Evolutionary conservation across 345 rosid genomes (phyloP), one percentile per base, ranked within the genome.

Genomic region (Melaleuca quinquenervia): DNA sequence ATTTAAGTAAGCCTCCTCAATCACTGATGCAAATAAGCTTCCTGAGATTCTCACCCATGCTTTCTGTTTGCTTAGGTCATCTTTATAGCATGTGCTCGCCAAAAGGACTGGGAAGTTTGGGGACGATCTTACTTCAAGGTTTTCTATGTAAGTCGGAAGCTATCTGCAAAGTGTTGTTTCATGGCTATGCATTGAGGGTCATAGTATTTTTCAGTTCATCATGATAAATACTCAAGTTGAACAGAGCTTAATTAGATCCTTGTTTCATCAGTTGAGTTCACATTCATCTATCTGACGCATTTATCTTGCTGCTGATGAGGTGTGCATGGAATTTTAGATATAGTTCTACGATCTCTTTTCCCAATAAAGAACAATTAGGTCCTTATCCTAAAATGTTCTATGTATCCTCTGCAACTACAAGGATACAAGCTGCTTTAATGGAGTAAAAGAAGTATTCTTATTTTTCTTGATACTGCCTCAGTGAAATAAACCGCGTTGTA

Each of bases 61-160:
- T 83, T 53, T 85, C 87, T 74, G 75, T 76, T 50, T 85, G 70
- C 70, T 7, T 84, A 95, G 98, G 93, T 90, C 56, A 85, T 92
- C 76, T 83, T 96, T 51, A 85, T 92, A 83, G 82, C 86, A 85
- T 92, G 92, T 83, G 86, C 78, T 5, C 84, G 88, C 70, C 94
- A 92, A 64, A 92, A 88, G 82, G 88, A 90, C 45, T 86, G 89
- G 91, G 87, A 90, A 80, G 88, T 91, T 83, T 83, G 21, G 1
- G 93, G 91, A 88, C 90, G 78, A 86, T 24, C 82, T 88, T 89
- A 87, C 80, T 87, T 92, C 86, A 93, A 91, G 86, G 20, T 84
- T 6, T 90, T 94, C 88, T 90, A 89, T 88, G 98, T 93, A 89
- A 92, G 97, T 89, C 49, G 44, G 11, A 84, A 70, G 78, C 85